Evolutionary conservation across 139 green algal species (phyloP), one percentile per base, ranked within the genome.

Genomic region (Chlorella sp.): DNA sequence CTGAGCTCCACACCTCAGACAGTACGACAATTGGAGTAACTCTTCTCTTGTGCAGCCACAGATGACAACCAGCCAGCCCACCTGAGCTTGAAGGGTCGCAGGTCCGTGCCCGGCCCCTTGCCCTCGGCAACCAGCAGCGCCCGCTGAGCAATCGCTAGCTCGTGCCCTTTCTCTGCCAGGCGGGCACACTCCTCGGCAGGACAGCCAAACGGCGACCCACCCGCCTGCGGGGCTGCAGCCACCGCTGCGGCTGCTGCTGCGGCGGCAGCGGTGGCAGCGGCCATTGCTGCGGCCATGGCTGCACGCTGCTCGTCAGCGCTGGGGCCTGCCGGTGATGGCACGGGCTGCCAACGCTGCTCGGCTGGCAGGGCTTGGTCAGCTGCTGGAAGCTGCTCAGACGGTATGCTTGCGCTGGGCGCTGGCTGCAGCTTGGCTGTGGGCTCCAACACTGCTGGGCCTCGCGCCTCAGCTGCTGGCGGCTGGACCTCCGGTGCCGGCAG

Each of bases 161-260:
- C 73, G 3, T 85, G 78, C 58, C 87, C 82, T 38, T 85, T 54
- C 40, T 76, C 54, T 6, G 24, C 77, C 48, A 83, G 78, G 36
- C 84, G 79, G 54, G 80, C 79, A 44, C 83, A 83, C 83, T 90
- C 73, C n/a, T 62, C 38, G 1, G 36, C 82, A 32, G 67, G 64
- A 38, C 69, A 51, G 38, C 32, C n/a, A 65, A 16, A 34, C 44
- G 22, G 34, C 20, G 30, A 74, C 3, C 51, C 51, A 26, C 11
- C 51, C 16, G 51, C 51, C 28, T 13, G 32, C 30, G 32, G 77
- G 9, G 73, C 38, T 2, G 76, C 38, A 4, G 40, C 76, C 16
- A 38, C 76, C 9, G 76, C 26, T 4, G 56, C 51, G 19, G 76
- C 76, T 0, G 76, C 40, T 1, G 58, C 58, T 20, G 34, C 36